Base-by-base conservation (phyloP, 176 grass and related monocot species). In the Carex littledalei region DNA sequence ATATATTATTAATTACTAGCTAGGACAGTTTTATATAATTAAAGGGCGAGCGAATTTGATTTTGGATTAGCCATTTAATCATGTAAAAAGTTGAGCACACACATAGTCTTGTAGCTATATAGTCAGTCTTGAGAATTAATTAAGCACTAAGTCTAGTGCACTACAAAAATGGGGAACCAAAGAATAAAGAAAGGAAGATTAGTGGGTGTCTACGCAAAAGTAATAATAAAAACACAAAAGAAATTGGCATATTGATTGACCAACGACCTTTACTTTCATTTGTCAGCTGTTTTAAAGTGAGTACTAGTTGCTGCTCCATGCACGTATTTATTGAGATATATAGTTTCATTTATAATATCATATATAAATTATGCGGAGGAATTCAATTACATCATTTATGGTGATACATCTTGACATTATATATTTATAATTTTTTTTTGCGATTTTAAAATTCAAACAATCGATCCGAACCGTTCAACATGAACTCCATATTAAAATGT, bases 141-240 rank as follows among this genome's bases (percentile, higher is more conserved):
- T 78, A 78, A 31, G 74, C 22, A 56, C 74, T 34, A 54, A 32
- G 24, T 78, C 0, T 17, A 56, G 50, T 54, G 74, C 74, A 78
- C 50, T 55, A 78, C 31, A 56, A 16, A 16, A 15, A 77, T 2
- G n/a, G 74, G 24, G 49, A 22, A 34, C 3, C 31, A 47, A 78
- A 56, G 22, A 56, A 78, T 16, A 45, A 17, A 31, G 17, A 34
- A 56, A 9, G 50, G 13, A 78, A 56, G 74, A 16, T 32, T 78
- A 78, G 74, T 78, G 74, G 52, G 13, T 56, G 74, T 78, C 74
- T 76, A 76, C 74, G 16, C 49, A 11, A 34, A 78, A 78, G 74
- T 34, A 50, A 78, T 55, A 31, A 56, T 22, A 74, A 50, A 22
- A 78, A 53, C 6, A 21, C 49, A 29, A 54, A 78, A 54, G 0